These are phyloP conservation scores for Otatea glauca DNA, from an alignment of 176 grass and related monocot species.

Conservation along the genomic window DNA sequence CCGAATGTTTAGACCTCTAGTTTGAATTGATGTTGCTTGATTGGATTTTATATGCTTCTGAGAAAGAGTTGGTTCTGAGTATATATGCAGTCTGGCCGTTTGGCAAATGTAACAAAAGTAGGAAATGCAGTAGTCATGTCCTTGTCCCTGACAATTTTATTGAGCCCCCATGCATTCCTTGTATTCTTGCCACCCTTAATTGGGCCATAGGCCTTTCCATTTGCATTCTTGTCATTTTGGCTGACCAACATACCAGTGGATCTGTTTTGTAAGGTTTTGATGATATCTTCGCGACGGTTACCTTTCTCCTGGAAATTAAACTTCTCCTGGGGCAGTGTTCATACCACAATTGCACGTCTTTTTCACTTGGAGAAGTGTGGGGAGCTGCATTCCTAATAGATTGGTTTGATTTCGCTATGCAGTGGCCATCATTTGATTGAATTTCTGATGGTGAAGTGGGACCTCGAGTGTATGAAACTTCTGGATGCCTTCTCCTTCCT, in stretches of 20 bases:
- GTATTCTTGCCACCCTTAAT: no score
- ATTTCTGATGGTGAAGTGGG: constrained; percentile 94
- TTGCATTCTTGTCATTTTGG: neutral
- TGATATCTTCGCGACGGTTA: constrained; percentile 67
- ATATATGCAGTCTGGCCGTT: no score
- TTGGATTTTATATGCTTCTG: no score
- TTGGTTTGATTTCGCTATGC: neutral
- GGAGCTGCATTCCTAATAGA: neutral
- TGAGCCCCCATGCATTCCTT: no score
- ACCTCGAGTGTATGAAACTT: constrained; percentile 76
- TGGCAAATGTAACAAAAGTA: no score
- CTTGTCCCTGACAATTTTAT: no score
- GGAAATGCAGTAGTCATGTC: no score
- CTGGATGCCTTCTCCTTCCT: constrained; percentile 82
- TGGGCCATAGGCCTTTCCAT: neutral
- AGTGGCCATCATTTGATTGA: constrained; percentile 91
- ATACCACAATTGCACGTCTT: constrained; percentile 86
- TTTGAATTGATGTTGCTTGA: no score
- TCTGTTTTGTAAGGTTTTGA: constrained; percentile 69
- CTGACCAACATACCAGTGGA: neutral
- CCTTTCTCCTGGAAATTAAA: no score
- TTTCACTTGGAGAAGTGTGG: neutral
- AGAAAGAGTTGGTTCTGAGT: no score
- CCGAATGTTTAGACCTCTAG: no score
- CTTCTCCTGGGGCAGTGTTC: constrained; percentile 67